Conservation (phyloP, 805 yeast species). For the Pichia cephalocereana region DNA sequence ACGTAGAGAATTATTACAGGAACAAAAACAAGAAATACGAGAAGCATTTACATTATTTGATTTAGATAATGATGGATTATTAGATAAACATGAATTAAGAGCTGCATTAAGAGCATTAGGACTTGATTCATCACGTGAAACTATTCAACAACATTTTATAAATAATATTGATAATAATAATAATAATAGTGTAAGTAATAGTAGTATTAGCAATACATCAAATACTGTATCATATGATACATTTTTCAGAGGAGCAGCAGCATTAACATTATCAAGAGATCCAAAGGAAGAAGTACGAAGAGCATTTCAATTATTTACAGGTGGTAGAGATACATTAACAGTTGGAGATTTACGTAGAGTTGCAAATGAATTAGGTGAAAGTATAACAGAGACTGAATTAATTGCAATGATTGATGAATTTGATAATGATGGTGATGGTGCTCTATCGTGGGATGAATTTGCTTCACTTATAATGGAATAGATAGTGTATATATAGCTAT, state of each 20-base stretch:
- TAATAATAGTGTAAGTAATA: too few relatives aligned
- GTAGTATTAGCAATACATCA: not conserved
- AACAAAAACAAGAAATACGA: conserved; percentile 82
- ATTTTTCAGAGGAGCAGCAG: conserved; percentile 73
- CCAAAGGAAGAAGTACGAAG: conserved; percentile 87
- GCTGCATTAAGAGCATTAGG: conserved; percentile 94
- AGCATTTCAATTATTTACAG: conserved; percentile 85
- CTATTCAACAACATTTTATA: conserved; percentile 30
- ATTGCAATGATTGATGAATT: conserved; percentile 97
- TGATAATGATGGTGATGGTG: conserved; percentile 94
- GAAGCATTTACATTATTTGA: conserved; percentile 91
- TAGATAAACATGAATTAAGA: conserved; percentile 89
- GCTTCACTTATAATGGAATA: conserved; percentile 15
- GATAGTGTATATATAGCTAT: too few relatives aligned
- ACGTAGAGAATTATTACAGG: conserved; percentile 57
- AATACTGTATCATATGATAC: conserved; percentile 50
- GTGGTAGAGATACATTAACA: conserved; percentile 76
- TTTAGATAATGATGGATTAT: conserved; percentile 79
- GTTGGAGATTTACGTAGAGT: conserved; percentile 78
- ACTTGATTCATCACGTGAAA: conserved; percentile 70
- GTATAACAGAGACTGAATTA: conserved; percentile 82
- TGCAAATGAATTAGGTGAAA: conserved; percentile 89
- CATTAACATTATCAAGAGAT: conserved; percentile 75
- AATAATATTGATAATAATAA: too few relatives aligned
- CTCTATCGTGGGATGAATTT: conserved; percentile 73